Evolutionary conservation across 805 yeast genomes (phyloP).

Genomic region (Wickerhamomyces alni): DNA sequence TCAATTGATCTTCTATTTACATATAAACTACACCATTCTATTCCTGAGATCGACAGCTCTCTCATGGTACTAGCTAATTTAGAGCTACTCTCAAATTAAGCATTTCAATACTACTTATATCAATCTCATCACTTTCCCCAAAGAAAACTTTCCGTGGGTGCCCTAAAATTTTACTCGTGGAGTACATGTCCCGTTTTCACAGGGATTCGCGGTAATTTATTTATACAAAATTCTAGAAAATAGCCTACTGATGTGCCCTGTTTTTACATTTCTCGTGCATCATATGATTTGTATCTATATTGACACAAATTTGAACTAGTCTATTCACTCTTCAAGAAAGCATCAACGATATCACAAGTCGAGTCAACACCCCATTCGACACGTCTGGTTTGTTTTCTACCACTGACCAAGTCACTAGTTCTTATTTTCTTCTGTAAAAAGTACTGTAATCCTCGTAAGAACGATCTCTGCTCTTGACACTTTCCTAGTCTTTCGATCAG

Average conservation of each 20-base stretch:
- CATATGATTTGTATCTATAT: not conserved
- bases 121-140: no score
- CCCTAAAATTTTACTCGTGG: not conserved
- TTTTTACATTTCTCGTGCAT: not conserved
- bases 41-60: no score
- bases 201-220: not conserved
- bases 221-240: no score
- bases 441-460: slow-evolving; percentile 62
- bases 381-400: slow-evolving; percentile 49
- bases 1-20: no score
- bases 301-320: not conserved
- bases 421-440: slow-evolving; percentile 45
- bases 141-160: not conserved
- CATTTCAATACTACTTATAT: no score
- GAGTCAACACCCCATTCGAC: slow-evolving; percentile 63
- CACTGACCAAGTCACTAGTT: slow-evolving; percentile 41
- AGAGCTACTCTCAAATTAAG: no score
- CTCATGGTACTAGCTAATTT: no score
- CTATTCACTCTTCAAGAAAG: slow-evolving; percentile 24
- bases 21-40: no score
- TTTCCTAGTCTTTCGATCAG: slow-evolving; percentile 45
- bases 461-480: slow-evolving; percentile 49
- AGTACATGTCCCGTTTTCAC: not conserved
- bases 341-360: slow-evolving; percentile 47
- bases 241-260: no score